phyloP scores from a whole-genome alignment of 1,284 basidiomycete species.

The Rhizoctonia solani region DNA sequence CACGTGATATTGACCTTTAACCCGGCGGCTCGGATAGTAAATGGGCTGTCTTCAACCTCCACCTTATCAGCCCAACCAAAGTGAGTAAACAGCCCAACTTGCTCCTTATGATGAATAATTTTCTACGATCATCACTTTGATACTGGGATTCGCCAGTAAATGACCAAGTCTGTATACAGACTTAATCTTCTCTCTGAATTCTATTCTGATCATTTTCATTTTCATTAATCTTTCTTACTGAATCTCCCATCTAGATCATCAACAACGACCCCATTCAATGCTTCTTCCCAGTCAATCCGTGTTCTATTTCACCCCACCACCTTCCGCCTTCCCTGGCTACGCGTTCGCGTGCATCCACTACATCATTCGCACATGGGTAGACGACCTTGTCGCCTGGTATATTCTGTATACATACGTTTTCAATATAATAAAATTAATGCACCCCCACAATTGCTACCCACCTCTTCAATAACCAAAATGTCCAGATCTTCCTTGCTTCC shows the following conservation, averaged over 20 bases:
- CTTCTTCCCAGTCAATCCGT: not conserved
- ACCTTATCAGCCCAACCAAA: no score
- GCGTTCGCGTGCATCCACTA: slow-evolving; percentile 17
- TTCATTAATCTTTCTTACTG: not conserved
- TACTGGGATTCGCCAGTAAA: slow-evolving; percentile 22
- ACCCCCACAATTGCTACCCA: not conserved
- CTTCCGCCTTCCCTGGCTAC: slow-evolving; percentile 14
- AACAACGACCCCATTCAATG: not conserved
- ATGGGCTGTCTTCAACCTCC: no score
- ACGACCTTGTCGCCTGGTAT: slow-evolving; percentile 13
- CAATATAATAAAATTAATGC: slow-evolving; percentile 7
- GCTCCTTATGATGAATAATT: not conserved
- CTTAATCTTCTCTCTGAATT: slow-evolving; percentile 32
- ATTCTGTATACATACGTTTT: slow-evolving; percentile 22
- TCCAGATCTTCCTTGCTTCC: slow-evolving; percentile 30
- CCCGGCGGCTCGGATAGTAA: no score
- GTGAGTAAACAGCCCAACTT: no score
- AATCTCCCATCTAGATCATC: not conserved
- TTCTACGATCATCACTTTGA: not conserved
- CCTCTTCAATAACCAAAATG: slow-evolving; percentile 30
- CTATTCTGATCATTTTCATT: not conserved
- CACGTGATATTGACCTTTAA: no score
- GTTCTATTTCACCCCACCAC: slow-evolving; percentile 7
- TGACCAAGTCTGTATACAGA: slow-evolving; percentile 3
- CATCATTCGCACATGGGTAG: slow-evolving; percentile 17